Conservation (phyloP, 2,329 filamentous ascomycete genomes). For the Ophiocordyceps camponoti-floridani region DNA sequence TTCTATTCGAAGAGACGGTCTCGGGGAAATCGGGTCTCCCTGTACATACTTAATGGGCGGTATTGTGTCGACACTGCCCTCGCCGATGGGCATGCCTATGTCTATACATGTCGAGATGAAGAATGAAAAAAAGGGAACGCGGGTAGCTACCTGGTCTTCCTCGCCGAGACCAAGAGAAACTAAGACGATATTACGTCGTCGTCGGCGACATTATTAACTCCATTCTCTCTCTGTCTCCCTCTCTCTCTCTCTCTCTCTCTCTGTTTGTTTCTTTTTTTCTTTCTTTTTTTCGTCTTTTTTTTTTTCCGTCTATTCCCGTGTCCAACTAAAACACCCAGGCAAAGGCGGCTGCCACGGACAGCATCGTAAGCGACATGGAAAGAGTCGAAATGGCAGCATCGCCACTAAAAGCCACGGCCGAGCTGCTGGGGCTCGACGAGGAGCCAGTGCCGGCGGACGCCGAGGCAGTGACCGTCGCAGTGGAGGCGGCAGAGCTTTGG, state of each 20-base stretch:
- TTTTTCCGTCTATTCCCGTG: neutral
- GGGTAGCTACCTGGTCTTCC: too few species aligned
- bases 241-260: conserved; percentile 16
- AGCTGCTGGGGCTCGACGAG: neutral
- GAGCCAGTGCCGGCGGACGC: neutral
- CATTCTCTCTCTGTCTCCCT: too few species aligned
- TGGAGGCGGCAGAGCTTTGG: neutral
- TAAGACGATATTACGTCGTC: neutral
- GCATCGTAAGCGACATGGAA: neutral
- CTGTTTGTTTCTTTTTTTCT: conserved; percentile 23
- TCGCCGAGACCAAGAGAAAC: neutral
- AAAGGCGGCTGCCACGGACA: neutral
- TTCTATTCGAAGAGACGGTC: too few species aligned
- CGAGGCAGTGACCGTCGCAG: neutral
- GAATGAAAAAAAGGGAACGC: neutral
- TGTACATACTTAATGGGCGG: neutral
- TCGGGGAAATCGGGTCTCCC: neutral
- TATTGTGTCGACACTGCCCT: too few species aligned
- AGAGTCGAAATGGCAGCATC: neutral
- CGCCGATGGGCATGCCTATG: neutral
- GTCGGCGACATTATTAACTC: too few species aligned
- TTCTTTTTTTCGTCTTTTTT: neutral
- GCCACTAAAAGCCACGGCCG: neutral
- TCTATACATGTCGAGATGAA: neutral
- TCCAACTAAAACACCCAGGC: neutral